Base-by-base conservation (phyloP, 176 grass and related monocot species). In the Oryza rufipogon region DNA sequence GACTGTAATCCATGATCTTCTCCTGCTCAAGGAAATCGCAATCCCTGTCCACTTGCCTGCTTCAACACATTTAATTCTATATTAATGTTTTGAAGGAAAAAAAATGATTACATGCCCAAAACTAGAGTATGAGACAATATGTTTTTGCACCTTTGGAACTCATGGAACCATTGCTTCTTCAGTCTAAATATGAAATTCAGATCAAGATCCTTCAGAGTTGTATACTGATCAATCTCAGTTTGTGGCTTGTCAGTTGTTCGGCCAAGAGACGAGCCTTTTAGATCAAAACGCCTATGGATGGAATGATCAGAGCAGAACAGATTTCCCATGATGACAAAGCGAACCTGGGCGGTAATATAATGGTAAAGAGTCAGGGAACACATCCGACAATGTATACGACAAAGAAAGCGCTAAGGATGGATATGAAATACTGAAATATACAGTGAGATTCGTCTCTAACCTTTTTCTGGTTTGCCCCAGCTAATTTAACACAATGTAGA, bases 321-420 rank as follows among this genome's bases (percentile, higher is more conserved):
- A 60, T 99, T 99, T 74, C 94, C 97, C 97, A 99, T 99, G 76
- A 99, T 94, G 69, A 99, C 97, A 91, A 99, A 99, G 45, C 97
- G 97, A 82, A 99, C 97, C 97, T 99, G 85, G 34, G 33, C 80
- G 30, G 38, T 71, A 65, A 44, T 47, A 69, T 38, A 79, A 30
- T 2, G 70, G 36, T 6, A 61, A 89, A 88, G 17, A 84, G 63
- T 82, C 30, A 94, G 60, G 58, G 30, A 41, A 74, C 36, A 71
- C 36, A 46, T 39, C 38, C 51, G 44, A 19, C 3, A 70, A 65
- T 64, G 7, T 6, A 32, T 46, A 75, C 51, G 17, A 63, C 2
- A 63, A 41, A 78, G 3, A 28, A 8, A 39, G 11, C 4, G 8
- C 5, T 15, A 84, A 70, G 34, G 39, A 84, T 87, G 52, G 30